Percentiles rank a stretch among this genome's conserved stretches.
Evolutionary conservation across 768 basidiomycete genomes (phyloP).

Genomic region (Mycena epipterygia): DNA sequence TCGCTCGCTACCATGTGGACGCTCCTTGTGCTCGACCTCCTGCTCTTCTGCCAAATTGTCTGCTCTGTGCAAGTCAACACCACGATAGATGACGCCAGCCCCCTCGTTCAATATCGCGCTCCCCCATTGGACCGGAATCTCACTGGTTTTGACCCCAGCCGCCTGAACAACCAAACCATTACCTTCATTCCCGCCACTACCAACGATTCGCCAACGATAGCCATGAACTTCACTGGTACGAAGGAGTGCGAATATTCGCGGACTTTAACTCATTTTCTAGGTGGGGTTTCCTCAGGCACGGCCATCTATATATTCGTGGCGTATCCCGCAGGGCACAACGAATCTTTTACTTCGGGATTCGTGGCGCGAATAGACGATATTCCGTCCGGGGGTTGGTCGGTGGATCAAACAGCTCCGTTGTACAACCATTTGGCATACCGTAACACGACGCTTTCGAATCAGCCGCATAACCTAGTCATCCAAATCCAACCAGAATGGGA

Average conservation of each 20-base stretch:
- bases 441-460: background rate
- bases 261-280: no score
- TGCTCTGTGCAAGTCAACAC: background rate
- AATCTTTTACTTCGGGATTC: constrained; percentile 5
- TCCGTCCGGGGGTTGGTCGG: background rate
- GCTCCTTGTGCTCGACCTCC: background rate
- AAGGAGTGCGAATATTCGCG: background rate
- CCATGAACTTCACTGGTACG: constrained; percentile 5
- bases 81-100: constrained; percentile 8
- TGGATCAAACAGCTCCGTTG: background rate
- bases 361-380: background rate
- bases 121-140: background rate
- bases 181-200: background rate
- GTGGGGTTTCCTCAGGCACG: background rate
- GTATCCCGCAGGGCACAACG: background rate
- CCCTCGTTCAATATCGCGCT: background rate
- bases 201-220: background rate
- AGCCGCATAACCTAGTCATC: constrained; percentile 1
- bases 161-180: background rate
- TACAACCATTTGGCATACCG: constrained; percentile 1
- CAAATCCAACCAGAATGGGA: constrained; percentile 11
- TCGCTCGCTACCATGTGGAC: background rate
- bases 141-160: background rate
- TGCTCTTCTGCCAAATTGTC: background rate
- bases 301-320: constrained; percentile 18